A percentile compares a stretch with the other conserved stretches of the same genome.
These are phyloP conservation scores for Withania somnifera DNA, from an alignment of 305 asterid species.

Conservation along the genomic window DNA sequence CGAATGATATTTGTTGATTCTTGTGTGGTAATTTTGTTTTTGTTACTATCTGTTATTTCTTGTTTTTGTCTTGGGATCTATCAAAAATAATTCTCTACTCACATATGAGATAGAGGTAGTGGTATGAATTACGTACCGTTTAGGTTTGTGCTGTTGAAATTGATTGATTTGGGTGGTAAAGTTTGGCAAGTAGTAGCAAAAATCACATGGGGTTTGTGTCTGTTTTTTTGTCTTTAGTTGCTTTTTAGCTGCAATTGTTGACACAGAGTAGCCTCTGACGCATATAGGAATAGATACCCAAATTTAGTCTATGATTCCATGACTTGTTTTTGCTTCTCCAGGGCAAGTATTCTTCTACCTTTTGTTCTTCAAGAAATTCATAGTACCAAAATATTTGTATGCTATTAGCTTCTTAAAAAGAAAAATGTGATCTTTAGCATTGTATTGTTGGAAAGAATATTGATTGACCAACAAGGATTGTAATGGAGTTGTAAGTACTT, in stretches of 20 bases:
- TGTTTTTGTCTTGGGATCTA: no score
- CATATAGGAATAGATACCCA: slow-evolving; percentile 28
- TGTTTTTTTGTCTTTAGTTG: not conserved
- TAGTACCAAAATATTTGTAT: not conserved
- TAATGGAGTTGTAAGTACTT: not conserved
- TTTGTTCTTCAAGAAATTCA: not conserved
- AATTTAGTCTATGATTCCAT: slow-evolving; percentile 56
- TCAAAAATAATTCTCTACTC: no score
- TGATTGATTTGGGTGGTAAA: not conserved
- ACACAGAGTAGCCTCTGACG: not conserved
- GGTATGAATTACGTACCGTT: no score
- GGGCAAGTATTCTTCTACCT: slow-evolving; percentile 34
- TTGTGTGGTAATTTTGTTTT: no score
- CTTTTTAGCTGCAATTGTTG: not conserved
- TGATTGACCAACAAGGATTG: not conserved
- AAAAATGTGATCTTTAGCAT: not conserved
- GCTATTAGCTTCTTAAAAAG: not conserved
- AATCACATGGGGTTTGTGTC: slow-evolving; percentile 7
- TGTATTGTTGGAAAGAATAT: not conserved
- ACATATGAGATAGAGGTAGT: no score
- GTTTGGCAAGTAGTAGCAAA: not conserved
- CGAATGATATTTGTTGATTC: no score
- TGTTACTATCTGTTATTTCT: no score
- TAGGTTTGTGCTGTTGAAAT: not conserved
- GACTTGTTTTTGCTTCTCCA: slow-evolving; percentile 85